Base-by-base conservation (phyloP, 2,329 filamentous ascomycete species). In the Diaporthe caulivora region DNA sequence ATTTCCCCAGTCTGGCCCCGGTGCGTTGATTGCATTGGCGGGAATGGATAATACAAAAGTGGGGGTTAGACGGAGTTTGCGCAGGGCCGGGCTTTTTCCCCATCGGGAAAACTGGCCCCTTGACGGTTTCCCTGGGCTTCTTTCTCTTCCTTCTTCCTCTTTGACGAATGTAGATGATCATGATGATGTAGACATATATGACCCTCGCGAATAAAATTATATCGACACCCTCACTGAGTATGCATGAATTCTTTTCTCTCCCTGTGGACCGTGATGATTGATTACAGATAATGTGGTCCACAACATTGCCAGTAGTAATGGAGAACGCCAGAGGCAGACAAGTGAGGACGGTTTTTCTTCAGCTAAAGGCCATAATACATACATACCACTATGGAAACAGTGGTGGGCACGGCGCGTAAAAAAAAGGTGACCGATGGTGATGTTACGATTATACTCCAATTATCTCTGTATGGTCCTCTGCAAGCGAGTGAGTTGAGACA, bases 161-260 rank as follows among this genome's bases (percentile, higher is more conserved):
- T 67, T 69, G 31, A 67, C 53, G 64, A 72, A 54, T 26, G 58
- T 71, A 58, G 55, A 71, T 18, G 69, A 62, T 62, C 47, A 53
- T 62, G 54, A 71, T 42, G 69, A 71, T 71, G 68, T 49, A 70
- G 31, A 70, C 29, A 44, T 49, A 70, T 62, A 70, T 70, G 53
- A 49, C 44, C 44, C 24, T 34, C 26, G 31, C n/a, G n/a, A 71
- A 53, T 64, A 53, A 62, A 40, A 29, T 31, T 34, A 53, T 29
- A 64, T 40, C 24, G 7, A 40, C 65, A n/a, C 24, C 17, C n/a
- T 40, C 13, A 40, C 37, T 13, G 37, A 53, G 21, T 13, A 6
- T 18, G 7, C 2, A 40, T 18, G 7, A 13, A 40, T 40, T 13
- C 31, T 7, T 24, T 34, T 26, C 9, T 18, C 9, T 13, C 7